Conservation (phyloP, 2,329 filamentous ascomycete genomes). For the Coniella lustricola region DNA sequence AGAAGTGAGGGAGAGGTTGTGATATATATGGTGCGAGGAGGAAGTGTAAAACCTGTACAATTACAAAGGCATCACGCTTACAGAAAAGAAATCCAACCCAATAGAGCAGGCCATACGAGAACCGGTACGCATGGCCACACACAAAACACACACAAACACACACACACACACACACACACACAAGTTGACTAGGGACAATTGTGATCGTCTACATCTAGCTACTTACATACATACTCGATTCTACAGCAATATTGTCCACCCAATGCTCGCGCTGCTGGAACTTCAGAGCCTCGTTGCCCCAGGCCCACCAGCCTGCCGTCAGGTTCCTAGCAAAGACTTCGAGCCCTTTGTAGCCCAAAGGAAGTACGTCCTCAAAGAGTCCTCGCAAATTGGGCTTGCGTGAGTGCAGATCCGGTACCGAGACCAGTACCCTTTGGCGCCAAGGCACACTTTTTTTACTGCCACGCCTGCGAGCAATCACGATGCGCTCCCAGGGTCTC, state of each 20-base stretch:
- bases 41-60: constrained; percentile 14
- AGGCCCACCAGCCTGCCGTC: constrained; percentile 70
- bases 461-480: constrained; percentile 47
- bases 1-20: constrained; percentile 18
- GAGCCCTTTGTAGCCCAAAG: constrained; percentile 47
- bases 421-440: constrained; percentile 53
- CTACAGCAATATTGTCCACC: constrained; percentile 22
- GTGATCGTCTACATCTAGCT: too few species aligned
- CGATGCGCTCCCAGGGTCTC: constrained; percentile 69
- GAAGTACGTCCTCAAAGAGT: constrained; percentile 51
- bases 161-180: too few species aligned
- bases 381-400: constrained; percentile 65
- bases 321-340: constrained; percentile 72
- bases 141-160: too few species aligned
- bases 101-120: too few species aligned
- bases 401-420: constrained; percentile 70
- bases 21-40: constrained; percentile 8
- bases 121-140: background rate
- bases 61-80: constrained; percentile 4
- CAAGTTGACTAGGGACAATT: too few species aligned
- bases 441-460: constrained; percentile 23
- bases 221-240: too few species aligned
- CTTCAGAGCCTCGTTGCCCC: constrained; percentile 66
- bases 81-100: background rate
- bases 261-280: constrained; percentile 57